phyloP scores from a whole-genome alignment of 106 monocot species.

The Dactylorhiza incarnata region DNA sequence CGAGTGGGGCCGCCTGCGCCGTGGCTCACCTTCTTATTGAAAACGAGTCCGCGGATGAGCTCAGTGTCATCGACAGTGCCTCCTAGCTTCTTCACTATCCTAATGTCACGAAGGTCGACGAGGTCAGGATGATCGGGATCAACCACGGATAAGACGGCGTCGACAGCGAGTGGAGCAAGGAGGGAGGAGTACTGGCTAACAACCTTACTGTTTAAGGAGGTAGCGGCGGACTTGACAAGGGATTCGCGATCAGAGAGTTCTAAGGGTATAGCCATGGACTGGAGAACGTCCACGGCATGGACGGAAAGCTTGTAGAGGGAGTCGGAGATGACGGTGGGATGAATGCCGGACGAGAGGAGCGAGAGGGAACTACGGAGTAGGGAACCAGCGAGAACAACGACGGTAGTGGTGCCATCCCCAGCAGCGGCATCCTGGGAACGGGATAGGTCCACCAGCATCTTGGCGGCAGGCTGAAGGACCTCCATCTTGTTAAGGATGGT shows the following conservation, averaged over 20 bases:
- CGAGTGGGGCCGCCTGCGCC: constrained; percentile 71
- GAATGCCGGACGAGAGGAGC: constrained; percentile 62
- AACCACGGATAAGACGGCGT: constrained; percentile 63
- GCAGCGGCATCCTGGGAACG: constrained; percentile 79
- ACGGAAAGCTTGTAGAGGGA: constrained; percentile 63
- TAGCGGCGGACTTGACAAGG: constrained; percentile 83
- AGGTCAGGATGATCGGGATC: constrained; percentile 75
- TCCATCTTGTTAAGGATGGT: constrained; percentile 88
- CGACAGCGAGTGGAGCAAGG: constrained; percentile 86
- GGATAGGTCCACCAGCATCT: constrained; percentile 88
- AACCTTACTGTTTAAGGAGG: constrained; percentile 86
- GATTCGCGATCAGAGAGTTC: constrained; percentile 82
- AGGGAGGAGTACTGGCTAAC: constrained; percentile 91
- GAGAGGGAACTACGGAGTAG: constrained; percentile 45
- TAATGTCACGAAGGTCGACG: constrained; percentile 74
- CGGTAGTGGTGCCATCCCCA: constrained; percentile 88
- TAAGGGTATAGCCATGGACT: constrained; percentile 60
- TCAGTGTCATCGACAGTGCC: constrained; percentile 94
- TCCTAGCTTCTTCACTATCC: constrained; percentile 84
- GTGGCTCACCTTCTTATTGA: constrained; percentile 87
- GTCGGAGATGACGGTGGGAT: constrained; percentile 78
- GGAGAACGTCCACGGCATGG: constrained; percentile 50
- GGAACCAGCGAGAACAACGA: constrained; percentile 85
- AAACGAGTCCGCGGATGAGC: constrained; percentile 69
- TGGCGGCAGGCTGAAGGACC: constrained; percentile 86